A percentile compares a stretch with the other conserved stretches of the same genome.
phyloP scores from a whole-genome alignment of 805 yeast species.

The Candida boidinii region DNA sequence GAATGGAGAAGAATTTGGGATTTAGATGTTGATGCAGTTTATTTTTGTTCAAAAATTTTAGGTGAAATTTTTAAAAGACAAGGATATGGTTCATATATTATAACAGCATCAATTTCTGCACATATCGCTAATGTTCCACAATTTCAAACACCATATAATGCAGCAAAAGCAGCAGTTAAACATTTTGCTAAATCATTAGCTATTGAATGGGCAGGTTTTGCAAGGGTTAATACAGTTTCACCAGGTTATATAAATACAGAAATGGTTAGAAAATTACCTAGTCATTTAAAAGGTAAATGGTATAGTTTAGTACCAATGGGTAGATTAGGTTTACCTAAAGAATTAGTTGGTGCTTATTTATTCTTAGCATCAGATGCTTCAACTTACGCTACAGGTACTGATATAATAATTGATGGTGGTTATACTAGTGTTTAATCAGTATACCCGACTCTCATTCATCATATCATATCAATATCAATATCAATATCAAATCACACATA shows the following conservation, averaged over 20 bases:
- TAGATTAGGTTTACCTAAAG: constrained; percentile 66
- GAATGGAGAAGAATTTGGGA: constrained; percentile 69
- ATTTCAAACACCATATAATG: constrained; percentile 77
- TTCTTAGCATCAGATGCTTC: constrained; percentile 79
- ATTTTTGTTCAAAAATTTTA: constrained; percentile 66
- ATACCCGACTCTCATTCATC: too few species aligned
- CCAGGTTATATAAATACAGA: constrained; percentile 86
- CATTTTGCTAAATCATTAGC: constrained; percentile 75
- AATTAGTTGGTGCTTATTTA: constrained; percentile 71
- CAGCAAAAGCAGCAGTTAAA: constrained; percentile 76
- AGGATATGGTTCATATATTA: constrained; percentile 68
- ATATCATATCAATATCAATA: too few species aligned
- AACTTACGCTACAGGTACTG: constrained; percentile 72
- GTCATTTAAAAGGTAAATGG: constrained; percentile 41
- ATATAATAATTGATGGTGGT: constrained; percentile 75
- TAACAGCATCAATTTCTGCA: constrained; percentile 88
- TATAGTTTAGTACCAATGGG: constrained; percentile 53
- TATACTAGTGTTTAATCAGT: constrained; percentile 48
- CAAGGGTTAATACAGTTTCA: constrained; percentile 74
- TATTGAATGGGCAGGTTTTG: constrained; percentile 83
- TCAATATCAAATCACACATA: too few species aligned
- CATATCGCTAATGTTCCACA: constrained; percentile 84
- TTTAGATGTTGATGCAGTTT: constrained; percentile 73
- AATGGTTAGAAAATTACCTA: constrained; percentile 40
- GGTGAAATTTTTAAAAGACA: constrained; percentile 69